Evolutionary conservation across 352 stramenopile genomes (phyloP).

Genomic region (Globisporangium splendens): DNA sequence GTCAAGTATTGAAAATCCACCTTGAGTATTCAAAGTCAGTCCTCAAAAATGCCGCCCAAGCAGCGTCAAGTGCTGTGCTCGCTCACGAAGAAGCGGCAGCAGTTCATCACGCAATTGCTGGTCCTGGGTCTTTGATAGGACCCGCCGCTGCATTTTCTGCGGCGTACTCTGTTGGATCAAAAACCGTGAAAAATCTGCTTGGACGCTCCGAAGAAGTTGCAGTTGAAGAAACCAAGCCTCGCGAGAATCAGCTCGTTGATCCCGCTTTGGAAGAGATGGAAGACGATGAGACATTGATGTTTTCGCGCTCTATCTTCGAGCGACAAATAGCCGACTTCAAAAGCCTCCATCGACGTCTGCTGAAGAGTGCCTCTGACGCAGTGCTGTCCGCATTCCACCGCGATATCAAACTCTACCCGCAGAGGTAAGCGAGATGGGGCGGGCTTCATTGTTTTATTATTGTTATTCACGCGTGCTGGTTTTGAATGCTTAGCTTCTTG

Average conservation of each 20-base stretch:
- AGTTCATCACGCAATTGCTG: slow-evolving; percentile 61
- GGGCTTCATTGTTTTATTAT: slow-evolving; percentile 16
- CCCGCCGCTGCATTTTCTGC: slow-evolving; percentile 63
- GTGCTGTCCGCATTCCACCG: slow-evolving; percentile 21
- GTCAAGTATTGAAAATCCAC: slow-evolving; percentile 58
- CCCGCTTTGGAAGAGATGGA: not conserved
- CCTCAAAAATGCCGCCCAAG: slow-evolving; percentile 37
- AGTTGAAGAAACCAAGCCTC: not conserved
- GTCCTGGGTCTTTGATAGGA: slow-evolving; percentile 67
- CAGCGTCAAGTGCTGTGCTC: slow-evolving; percentile 51
- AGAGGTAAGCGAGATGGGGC: slow-evolving; percentile 20
- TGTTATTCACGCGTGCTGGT: slow-evolving; percentile 4
- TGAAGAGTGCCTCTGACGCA: slow-evolving; percentile 23
- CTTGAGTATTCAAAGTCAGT: slow-evolving; percentile 51
- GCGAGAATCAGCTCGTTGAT: not conserved
- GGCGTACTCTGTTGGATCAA: slow-evolving; percentile 70
- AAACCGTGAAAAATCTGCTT: slow-evolving; percentile 72
- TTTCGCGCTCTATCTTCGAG: slow-evolving; percentile 76
- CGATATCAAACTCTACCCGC: slow-evolving; percentile 26
- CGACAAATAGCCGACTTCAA: slow-evolving; percentile 47
- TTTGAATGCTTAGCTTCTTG: slow-evolving; percentile 15
- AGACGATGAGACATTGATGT: slow-evolving; percentile 56
- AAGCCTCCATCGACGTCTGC: slow-evolving; percentile 23
- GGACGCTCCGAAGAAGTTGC: slow-evolving; percentile 14
- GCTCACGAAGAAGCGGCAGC: slow-evolving; percentile 63